A percentile compares a stretch with the other conserved stretches of the same genome.
Conservation (phyloP, 2,329 filamentous ascomycete genomes). For the Beauveria asiatica region DNA sequence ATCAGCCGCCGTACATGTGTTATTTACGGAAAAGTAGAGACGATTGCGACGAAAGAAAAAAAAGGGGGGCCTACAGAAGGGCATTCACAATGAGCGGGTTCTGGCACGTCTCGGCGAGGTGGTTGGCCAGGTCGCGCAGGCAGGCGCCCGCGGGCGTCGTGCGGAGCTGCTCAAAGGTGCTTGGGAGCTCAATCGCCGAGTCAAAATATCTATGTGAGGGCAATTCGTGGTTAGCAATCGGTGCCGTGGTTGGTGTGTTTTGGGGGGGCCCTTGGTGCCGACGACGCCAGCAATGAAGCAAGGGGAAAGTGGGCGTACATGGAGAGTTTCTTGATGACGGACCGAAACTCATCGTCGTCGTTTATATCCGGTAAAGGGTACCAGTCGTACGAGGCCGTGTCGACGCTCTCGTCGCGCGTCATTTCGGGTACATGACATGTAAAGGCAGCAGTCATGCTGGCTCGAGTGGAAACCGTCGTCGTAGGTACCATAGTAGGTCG, state of each 20-base stretch:
- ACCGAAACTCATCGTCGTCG: conserved; percentile 51
- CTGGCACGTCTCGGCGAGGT: conserved; percentile 53
- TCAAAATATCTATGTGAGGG: conserved; percentile 45
- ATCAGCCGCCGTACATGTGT: too few relatives aligned
- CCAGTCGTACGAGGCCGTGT: conserved; percentile 17
- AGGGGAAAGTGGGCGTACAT: conserved; percentile 32
- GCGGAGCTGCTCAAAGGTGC: conserved; percentile 65
- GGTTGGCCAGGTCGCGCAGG: conserved; percentile 50
- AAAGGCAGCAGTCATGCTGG: not conserved
- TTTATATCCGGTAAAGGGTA: conserved; percentile 46
- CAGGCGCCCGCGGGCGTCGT: conserved; percentile 55
- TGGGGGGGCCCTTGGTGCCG: too few relatives aligned
- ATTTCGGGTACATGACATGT: not conserved
- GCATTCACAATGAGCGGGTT: conserved; percentile 66
- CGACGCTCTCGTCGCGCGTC: conserved; percentile 7
- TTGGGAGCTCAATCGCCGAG: conserved; percentile 54
- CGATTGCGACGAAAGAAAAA: not conserved
- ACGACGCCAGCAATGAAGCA: too few relatives aligned
- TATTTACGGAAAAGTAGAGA: too few relatives aligned
- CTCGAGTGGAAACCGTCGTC: not conserved
- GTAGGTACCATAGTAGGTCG: too few relatives aligned
- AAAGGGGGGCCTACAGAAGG: conserved; percentile 55
- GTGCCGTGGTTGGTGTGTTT: too few relatives aligned
- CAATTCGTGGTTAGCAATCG: not conserved
- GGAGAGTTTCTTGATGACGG: conserved; percentile 59